These are phyloP conservation scores for Lactifluus piperatus DNA, from an alignment of 768 basidiomycete genomes.

Conservation along the genomic window DNA sequence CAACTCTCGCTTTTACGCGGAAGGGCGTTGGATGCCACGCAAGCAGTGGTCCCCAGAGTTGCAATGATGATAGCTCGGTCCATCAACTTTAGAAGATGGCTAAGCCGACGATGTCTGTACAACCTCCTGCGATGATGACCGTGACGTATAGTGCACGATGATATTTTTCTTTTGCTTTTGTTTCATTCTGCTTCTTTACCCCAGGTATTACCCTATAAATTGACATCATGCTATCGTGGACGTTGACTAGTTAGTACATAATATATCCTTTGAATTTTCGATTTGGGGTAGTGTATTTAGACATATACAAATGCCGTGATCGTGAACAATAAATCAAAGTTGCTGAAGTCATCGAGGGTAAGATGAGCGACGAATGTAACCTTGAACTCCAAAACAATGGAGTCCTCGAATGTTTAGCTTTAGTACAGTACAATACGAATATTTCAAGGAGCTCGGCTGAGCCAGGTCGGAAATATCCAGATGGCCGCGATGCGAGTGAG, in stretches of 20 bases:
- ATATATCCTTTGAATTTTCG: no score
- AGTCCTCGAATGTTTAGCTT: no score
- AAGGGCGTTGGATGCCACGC: constrained; percentile 59
- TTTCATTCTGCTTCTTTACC: neutral
- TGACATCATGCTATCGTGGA: neutral
- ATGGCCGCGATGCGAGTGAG: no score
- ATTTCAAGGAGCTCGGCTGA: no score
- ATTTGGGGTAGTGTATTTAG: neutral
- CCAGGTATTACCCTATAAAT: neutral
- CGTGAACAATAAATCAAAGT: no score
- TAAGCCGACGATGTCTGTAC: neutral
- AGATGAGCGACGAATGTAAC: no score
- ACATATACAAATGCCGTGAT: no score
- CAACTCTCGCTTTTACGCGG: constrained; percentile 65
- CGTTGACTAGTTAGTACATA: neutral
- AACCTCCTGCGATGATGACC: neutral
- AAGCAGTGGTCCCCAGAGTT: constrained; percentile 63
- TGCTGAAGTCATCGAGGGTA: no score
- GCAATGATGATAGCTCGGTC: constrained; percentile 29
- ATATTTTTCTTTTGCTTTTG: no score
- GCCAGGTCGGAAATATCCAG: no score
- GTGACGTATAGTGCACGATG: neutral
- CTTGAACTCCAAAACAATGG: no score
- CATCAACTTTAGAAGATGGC: neutral
- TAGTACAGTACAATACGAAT: no score